A percentile compares a stretch with the other conserved stretches of the same genome.
These are phyloP conservation scores for Butyriboletus loyo DNA, from an alignment of 768 basidiomycete genomes.

Conservation along the genomic window DNA sequence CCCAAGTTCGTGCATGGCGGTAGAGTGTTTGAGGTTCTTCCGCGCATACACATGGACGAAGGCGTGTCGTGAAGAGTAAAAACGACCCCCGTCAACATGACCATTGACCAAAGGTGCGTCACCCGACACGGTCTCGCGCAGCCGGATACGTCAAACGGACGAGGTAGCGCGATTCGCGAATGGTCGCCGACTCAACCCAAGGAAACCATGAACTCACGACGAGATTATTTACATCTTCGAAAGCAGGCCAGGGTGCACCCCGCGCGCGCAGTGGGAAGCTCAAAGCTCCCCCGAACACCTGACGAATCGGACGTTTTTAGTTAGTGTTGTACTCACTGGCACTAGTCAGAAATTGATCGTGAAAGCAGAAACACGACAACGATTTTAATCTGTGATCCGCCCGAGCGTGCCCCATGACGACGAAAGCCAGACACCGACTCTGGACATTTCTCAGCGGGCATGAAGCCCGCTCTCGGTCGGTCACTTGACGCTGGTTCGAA, in stretches of 20 bases:
- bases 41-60: neutral
- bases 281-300: neutral
- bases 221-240: neutral
- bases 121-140: neutral
- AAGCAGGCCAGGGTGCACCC: neutral
- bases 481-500: neutral
- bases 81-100: neutral
- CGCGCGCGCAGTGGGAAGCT: neutral
- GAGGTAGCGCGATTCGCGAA: neutral
- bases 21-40: neutral
- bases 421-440: neutral
- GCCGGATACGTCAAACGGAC: conserved; percentile 16
- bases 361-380: neutral
- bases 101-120: neutral
- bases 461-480: neutral
- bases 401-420: neutral
- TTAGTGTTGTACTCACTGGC: neutral
- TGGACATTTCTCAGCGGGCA: neutral
- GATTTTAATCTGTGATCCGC: neutral
- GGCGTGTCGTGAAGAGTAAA: conserved; percentile 10
- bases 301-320: neutral
- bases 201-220: neutral
- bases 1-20: neutral
- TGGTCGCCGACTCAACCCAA: neutral
- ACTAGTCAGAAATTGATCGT: neutral